Conservation (phyloP, 805 yeast species). For the Cyberlindnera mississippiensis region DNA sequence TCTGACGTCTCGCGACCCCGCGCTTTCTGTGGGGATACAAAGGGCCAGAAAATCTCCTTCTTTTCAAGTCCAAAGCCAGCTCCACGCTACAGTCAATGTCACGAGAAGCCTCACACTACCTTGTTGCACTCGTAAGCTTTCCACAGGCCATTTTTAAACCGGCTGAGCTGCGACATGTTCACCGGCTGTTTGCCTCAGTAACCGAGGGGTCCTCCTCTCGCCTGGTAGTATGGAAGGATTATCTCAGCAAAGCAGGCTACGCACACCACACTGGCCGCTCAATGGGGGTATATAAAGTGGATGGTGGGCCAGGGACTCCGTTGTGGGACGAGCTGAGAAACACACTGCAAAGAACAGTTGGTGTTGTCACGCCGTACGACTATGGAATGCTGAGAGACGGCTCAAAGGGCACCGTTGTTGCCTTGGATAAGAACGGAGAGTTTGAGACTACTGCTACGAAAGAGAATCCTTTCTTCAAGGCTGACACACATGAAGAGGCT, state of each 20-base stretch:
- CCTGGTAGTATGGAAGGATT: constrained; percentile 11
- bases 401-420: not conserved
- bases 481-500: not conserved
- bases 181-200: constrained; percentile 3
- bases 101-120: not conserved
- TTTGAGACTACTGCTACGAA: constrained; percentile 1
- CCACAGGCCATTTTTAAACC: constrained; percentile 4
- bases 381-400: not conserved
- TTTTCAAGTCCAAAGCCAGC: not conserved
- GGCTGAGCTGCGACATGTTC: constrained; percentile 10
- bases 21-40: no score
- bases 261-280: constrained; percentile 11
- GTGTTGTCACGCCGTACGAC: constrained; percentile 5
- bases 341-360: constrained; percentile 5
- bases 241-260: constrained; percentile 6
- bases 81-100: no score
- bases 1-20: no score
- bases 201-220: constrained; percentile 1
- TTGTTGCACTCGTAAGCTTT: constrained; percentile 11
- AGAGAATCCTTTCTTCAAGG: constrained; percentile 9
- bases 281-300: constrained; percentile 7
- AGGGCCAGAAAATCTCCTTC: not conserved
- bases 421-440: not conserved
- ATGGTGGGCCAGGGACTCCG: not conserved
- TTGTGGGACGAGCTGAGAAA: not conserved